These are phyloP conservation scores for Quercus dentata DNA, from an alignment of 306 rosid species.

Conservation along the genomic window DNA sequence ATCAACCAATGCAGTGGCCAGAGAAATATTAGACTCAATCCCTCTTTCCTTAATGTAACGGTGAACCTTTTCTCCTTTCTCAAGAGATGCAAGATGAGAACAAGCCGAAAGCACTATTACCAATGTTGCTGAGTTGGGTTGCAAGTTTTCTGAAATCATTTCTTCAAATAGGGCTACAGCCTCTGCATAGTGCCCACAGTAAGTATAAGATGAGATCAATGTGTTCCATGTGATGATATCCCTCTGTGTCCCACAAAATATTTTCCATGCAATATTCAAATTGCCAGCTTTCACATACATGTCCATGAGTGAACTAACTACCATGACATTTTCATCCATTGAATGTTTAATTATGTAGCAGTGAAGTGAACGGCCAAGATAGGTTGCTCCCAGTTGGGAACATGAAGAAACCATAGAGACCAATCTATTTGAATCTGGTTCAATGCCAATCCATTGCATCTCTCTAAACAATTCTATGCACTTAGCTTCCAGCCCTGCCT, in stretches of 20 bases:
- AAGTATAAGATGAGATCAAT: slow-evolving; percentile 58
- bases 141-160: slow-evolving; percentile 45
- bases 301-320: slow-evolving; percentile 60
- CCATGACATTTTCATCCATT: slow-evolving; percentile 31
- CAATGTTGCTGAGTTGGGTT: slow-evolving; percentile 56
- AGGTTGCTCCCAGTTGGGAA: slow-evolving; percentile 35
- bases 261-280: slow-evolving; percentile 38
- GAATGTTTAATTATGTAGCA: slow-evolving; percentile 44
- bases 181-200: slow-evolving; percentile 36
- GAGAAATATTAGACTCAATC: slow-evolving; percentile 45
- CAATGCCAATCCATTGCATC: slow-evolving; percentile 45
- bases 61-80: slow-evolving; percentile 54
- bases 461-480: slow-evolving; percentile 53
- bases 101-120: slow-evolving; percentile 62
- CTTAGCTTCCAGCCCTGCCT: slow-evolving; percentile 33
- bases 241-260: slow-evolving; percentile 37
- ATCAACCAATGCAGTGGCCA: slow-evolving; percentile 70
- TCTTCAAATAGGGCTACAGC: slow-evolving; percentile 47
- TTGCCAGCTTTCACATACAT: slow-evolving; percentile 74
- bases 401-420: slow-evolving; percentile 61
- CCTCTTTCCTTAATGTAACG: slow-evolving; percentile 39
- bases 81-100: slow-evolving; percentile 61
- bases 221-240: slow-evolving; percentile 67
- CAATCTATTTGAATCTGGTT: slow-evolving; percentile 40
- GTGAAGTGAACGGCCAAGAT: slow-evolving; percentile 62